Evolutionary conservation across 306 rosid species (phyloP).

Genomic region (Lotus japonicus): DNA sequence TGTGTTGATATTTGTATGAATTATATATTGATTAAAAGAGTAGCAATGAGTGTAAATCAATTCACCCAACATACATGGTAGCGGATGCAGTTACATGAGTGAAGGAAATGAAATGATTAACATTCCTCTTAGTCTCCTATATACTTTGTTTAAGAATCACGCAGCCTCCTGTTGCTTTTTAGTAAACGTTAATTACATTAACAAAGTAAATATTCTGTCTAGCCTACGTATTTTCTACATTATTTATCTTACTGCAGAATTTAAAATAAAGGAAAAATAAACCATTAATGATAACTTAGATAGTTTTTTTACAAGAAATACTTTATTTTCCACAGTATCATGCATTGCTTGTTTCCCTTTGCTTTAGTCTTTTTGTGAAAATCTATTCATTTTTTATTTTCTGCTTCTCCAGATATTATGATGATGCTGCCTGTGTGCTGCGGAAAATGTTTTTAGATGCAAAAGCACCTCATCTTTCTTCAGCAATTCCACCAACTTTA

Average conservation of each 20-base stretch:
- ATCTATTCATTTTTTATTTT: not conserved
- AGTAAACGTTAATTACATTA: not conserved
- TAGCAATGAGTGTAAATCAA: not conserved
- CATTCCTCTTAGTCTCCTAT: not conserved
- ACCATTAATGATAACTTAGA: not conserved
- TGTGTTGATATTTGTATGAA: not conserved
- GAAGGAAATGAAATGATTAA: not conserved
- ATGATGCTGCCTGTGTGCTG: constrained; percentile 92
- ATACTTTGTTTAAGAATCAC: too few relatives aligned
- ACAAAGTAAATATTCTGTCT: not conserved
- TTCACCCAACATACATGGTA: not conserved
- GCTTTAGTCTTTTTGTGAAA: not conserved
- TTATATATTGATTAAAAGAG: not conserved
- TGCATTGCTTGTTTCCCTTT: not conserved
- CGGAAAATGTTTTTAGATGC: constrained; percentile 91
- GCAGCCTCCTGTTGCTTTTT: not conserved
- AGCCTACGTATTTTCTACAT: not conserved
- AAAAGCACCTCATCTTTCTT: constrained; percentile 95
- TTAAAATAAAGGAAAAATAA: not conserved
- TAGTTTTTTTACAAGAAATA: not conserved
- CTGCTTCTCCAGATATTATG: constrained; percentile 65
- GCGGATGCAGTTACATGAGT: too few relatives aligned
- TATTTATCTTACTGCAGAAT: not conserved
- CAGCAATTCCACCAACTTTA: constrained; percentile 81
- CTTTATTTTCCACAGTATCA: not conserved